These are phyloP conservation scores for Eimeria praecox DNA, from an alignment of 169 alveolate genomes.

Conservation along the genomic window DNA sequence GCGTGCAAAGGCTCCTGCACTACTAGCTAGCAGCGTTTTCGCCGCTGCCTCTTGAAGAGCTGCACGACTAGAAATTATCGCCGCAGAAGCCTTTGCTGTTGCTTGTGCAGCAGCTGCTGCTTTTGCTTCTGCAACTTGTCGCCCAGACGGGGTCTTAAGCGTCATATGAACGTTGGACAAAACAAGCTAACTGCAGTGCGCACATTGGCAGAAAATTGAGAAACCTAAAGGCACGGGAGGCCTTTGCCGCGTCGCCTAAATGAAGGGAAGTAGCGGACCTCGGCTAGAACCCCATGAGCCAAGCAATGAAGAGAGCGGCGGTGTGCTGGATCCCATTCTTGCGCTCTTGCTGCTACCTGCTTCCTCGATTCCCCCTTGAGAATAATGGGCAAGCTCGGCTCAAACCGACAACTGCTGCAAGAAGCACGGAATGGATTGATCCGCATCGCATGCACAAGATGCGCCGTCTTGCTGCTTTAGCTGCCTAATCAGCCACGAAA, in stretches of 20 bases:
- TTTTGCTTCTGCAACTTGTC: constrained; percentile 15
- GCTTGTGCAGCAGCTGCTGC: not conserved
- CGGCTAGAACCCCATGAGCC: not conserved
- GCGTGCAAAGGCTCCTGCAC: not conserved
- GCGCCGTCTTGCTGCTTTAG: constrained; percentile 79
- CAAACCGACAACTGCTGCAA: constrained; percentile 70
- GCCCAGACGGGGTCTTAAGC: not conserved
- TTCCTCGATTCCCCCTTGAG: not conserved
- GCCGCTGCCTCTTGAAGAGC: not conserved
- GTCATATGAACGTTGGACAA: not conserved
- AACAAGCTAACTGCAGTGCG: constrained; percentile 8
- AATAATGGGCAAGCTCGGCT: not conserved
- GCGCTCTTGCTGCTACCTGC: not conserved
- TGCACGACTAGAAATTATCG: not conserved
- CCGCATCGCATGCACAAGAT: constrained; percentile 61
- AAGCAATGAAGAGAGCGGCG: not conserved
- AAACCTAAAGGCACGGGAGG: constrained; percentile 15
- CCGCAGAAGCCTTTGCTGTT: not conserved
- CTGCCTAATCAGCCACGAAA: constrained; percentile 90
- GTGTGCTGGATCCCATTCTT: not conserved
- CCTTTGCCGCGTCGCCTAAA: constrained; percentile 9
- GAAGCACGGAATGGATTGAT: constrained; percentile 67
- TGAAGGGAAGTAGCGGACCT: not conserved
- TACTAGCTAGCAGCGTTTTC: not conserved
- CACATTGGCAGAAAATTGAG: not conserved